A percentile compares a stretch with the other conserved stretches of the same genome.
phyloP scores from a whole-genome alignment of 1,284 basidiomycete species.

The Earliella scabrosa region DNA sequence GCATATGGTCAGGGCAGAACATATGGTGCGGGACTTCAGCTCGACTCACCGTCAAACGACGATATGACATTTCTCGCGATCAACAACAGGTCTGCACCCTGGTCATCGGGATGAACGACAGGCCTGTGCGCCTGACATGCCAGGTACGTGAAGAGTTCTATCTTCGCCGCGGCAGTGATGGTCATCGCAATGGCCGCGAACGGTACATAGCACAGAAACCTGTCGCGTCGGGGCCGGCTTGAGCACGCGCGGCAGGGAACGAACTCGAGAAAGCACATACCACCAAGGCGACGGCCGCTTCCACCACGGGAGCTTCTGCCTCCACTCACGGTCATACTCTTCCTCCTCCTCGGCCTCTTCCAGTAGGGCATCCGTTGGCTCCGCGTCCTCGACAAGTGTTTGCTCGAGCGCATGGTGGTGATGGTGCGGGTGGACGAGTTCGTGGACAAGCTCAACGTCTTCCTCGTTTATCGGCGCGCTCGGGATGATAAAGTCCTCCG shows the following conservation, averaged over 20 bases:
- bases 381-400: constrained; percentile 38
- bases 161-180: constrained; percentile 63
- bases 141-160: constrained; percentile 49
- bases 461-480: constrained; percentile 52
- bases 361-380: constrained; percentile 15
- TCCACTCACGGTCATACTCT: constrained; percentile 32
- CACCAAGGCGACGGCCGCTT: constrained; percentile 70
- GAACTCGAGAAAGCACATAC: constrained; percentile 44
- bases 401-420: constrained; percentile 41
- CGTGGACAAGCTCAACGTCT: constrained; percentile 49
- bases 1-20: background rate
- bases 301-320: constrained; percentile 62
- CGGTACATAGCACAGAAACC: constrained; percentile 61
- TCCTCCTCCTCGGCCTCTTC: constrained; percentile 26
- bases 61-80: background rate
- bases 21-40: background rate
- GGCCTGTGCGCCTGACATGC: constrained; percentile 33
- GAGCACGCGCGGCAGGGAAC: background rate
- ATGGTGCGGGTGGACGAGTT: constrained; percentile 48
- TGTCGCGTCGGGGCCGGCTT: constrained; percentile 29
- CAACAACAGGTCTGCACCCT: constrained; percentile 4
- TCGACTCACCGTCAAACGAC: background rate
- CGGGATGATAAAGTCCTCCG: constrained; percentile 46
- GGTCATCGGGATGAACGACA: constrained; percentile 23
- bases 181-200: constrained; percentile 56